Base-by-base conservation (phyloP, 148 eudicot genomes). In the Spergularia bocconei region DNA sequence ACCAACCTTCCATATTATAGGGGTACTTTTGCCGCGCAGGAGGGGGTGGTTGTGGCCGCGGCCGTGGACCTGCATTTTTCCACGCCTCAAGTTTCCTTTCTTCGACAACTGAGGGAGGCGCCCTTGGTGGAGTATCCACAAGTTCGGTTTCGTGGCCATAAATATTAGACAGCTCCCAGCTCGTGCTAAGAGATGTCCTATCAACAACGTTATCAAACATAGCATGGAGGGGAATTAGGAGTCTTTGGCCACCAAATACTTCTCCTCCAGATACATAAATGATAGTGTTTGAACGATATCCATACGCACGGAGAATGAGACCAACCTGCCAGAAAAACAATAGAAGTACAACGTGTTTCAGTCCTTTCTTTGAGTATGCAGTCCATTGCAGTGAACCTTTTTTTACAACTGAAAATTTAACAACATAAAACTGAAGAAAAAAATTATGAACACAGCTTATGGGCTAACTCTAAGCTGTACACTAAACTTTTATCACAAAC, bases 1-100 rank as follows among this genome's bases (percentile, higher is more conserved):
- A 93, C 98, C 98, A 93, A 6, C 98, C 98, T 82, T 93, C 97
- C n/a, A 93, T 84, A 64, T 93, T 91, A 72, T 93, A 85, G 0
- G 96, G 83, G 58, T 79, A 79, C 71, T 91, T 91, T 5, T 89
- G 84, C 39, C 97, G 83, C 11, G 97, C 86, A 7, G 98, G 97
- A 48, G 98, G 98, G 11, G 98, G 98, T 14, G 98, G 93, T 17
- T 88, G 88, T 14, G 98, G 98, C 13, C 95, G 90, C 51, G 98
- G 98, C 23, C 98, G 89, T 44, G 97, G 91, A 61, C 92, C 93
- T 0, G 86, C 80, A 41, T 82, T 83, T 80, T 87, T 90, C 98
- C 97, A 91, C 1, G 84, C 75, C 62, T 76, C 84, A 21, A 11
- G 79, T 68, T 84, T 90, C 52, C 68, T 81, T 80, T 85, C 89